Evolutionary conservation across 1,139 yeast species (phyloP).

Genomic region (Yamadazyma jaroonii): DNA sequence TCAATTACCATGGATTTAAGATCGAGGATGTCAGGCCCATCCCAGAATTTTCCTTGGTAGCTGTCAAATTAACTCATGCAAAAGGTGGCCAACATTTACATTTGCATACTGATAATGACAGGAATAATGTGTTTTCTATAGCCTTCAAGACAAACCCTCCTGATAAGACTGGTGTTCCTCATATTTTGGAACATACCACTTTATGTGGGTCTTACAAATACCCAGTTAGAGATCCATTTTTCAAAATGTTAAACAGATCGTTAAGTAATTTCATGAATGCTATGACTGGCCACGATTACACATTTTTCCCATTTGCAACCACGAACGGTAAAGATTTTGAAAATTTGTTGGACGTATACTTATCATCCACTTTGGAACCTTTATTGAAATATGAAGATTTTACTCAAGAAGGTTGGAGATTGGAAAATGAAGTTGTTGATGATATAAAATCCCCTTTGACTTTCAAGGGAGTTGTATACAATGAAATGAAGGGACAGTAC

Average conservation of each 20-base stretch:
- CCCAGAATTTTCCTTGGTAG: conserved; percentile 80
- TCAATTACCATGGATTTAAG: conserved; percentile 59
- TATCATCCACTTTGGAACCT: conserved; percentile 87
- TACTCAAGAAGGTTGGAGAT: conserved; percentile 96
- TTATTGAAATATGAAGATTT: conserved; percentile 76
- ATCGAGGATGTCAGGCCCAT: conserved; percentile 63
- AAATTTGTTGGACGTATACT: conserved; percentile 83
- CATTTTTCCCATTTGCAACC: conserved; percentile 94
- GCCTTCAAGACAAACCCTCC: conserved; percentile 96
- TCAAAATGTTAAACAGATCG: conserved; percentile 88
- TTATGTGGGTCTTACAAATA: conserved; percentile 87
- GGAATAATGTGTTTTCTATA: conserved; percentile 83
- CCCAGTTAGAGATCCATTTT: conserved; percentile 96
- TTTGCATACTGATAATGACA: conserved; percentile 69
- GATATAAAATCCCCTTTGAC: conserved; percentile 60
- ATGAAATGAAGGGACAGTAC: conserved; percentile 98
- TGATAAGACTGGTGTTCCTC: conserved; percentile 91
- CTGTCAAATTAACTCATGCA: conserved; percentile 66
- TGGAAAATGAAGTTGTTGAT: conserved; percentile 65
- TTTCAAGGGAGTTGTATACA: conserved; percentile 94
- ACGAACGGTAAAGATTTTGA: conserved; percentile 79
- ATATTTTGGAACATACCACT: conserved; percentile 92
- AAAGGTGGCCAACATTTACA: conserved; percentile 80
- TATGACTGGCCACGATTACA: conserved; percentile 96
- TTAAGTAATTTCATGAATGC: conserved; percentile 97